Base-by-base conservation (phyloP, 768 basidiomycete species). In the Hericium coralloides region DNA sequence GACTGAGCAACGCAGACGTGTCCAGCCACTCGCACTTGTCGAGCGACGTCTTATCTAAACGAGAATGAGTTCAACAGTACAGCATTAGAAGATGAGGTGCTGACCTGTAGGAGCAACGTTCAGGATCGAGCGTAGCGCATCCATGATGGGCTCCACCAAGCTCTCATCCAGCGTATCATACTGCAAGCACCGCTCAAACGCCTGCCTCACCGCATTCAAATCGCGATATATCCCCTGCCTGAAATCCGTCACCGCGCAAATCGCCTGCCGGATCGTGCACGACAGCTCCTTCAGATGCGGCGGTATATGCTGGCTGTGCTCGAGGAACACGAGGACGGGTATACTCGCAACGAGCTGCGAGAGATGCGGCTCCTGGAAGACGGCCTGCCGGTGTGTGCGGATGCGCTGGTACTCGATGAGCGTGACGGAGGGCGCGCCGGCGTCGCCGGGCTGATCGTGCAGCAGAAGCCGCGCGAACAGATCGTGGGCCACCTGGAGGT, bases 171-270 rank as follows among this genome's bases (percentile, higher is more conserved):
- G 73, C 61, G 60, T 71, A 49, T 77, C 74, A 4, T 79, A 74
- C 54, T 78, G 77, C 22, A 86, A 72, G 7, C 80, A 77, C 23
- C 77, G 73, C 63, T 89, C 87, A 53, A 92, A 90, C 0, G 84
- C 84, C 59, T 75, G 72, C 47, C 85, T 78, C 41, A 89, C 81
- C 1, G 81, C 78, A 59, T 85, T 85, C 38, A 92, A 74, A 65
- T 91, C 87, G 12, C 85, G 79, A 62, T 87, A 89, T 36, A 85
- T 84, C 0, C 84, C 88, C 64, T 83, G 82, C 5, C 87, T 81
- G 68, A 92, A 91, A n/a, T 81, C 79, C 23, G 74, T 72, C 52
- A 79, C 77, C 58, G 80, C 76, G 63, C 85, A 90, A 8, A 89
- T 74, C 4, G 72, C 70, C 55, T 75, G 71, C 9, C 88, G 81